Evolutionary conservation across 2,329 filamentous ascomycete species (phyloP).

Genomic region (Colletotrichum tofieldiae): DNA sequence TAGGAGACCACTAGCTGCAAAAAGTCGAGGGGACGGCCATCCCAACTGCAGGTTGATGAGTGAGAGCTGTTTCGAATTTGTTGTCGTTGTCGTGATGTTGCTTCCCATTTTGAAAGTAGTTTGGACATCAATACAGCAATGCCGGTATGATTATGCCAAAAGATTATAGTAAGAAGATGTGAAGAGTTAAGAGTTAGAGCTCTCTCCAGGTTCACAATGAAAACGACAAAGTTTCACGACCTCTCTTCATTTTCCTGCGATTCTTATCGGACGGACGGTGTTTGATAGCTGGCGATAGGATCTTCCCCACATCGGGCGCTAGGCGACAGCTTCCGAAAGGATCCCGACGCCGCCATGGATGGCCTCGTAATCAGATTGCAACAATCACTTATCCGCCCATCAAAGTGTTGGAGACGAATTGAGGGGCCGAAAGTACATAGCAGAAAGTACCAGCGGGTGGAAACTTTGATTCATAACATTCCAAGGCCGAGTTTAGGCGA

Average conservation of each 20-base stretch:
- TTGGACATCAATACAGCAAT: not conserved
- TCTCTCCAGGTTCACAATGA: not conserved
- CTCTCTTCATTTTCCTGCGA: not conserved
- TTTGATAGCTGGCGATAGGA: not conserved
- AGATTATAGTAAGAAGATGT: not conserved
- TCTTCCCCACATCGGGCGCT: not conserved
- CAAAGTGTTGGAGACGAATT: not conserved
- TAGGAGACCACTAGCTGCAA: conserved; percentile 76
- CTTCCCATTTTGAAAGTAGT: conserved; percentile 1
- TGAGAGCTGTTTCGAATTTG: conserved; percentile 42
- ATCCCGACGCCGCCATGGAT: not conserved
- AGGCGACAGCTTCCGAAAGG: conserved; percentile 14
- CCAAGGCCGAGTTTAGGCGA: not conserved
- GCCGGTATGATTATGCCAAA: not conserved
- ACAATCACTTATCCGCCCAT: conserved; percentile 11
- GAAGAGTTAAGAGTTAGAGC: not conserved
- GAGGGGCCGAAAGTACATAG: not conserved
- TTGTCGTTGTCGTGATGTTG: not conserved
- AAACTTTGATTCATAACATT: too few species aligned
- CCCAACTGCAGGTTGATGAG: conserved; percentile 77
- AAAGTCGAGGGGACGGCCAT: conserved; percentile 76
- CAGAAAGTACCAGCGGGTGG: not conserved
- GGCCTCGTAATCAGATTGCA: not conserved
- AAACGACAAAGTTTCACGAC: not conserved
- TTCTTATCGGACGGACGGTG: conserved; percentile 13